phyloP scores from a whole-genome alignment of 2,329 filamentous ascomycete species.

The Aspergillus pseudonomiae region DNA sequence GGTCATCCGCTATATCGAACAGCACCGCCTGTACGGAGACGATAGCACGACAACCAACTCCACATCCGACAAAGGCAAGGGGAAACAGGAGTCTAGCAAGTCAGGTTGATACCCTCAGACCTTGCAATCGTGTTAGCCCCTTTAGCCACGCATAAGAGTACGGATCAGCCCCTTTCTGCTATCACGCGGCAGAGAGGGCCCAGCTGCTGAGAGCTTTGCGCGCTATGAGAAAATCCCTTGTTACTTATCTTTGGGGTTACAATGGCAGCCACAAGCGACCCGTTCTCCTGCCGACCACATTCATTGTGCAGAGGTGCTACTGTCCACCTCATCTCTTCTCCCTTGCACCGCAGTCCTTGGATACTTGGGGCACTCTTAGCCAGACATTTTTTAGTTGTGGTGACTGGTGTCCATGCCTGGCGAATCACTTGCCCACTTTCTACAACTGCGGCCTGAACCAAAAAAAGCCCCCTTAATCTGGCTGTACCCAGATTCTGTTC shows the following conservation, averaged over 20 bases:
- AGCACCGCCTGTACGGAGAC: slow-evolving; percentile 67
- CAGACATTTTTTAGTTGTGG: not conserved
- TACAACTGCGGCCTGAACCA: not conserved
- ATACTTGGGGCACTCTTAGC: not conserved
- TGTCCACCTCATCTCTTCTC: not conserved
- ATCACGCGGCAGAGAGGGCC: not conserved
- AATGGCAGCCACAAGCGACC: not conserved
- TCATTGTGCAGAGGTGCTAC: not conserved
- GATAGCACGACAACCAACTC: slow-evolving; percentile 34
- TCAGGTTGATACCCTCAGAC: slow-evolving; percentile 27
- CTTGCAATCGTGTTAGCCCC: not conserved
- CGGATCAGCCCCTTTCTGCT: not conserved
- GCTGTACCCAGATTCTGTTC: not conserved
- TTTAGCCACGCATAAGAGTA: not conserved
- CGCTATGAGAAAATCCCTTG: not conserved
- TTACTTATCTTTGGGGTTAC: not conserved
- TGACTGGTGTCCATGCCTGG: not conserved
- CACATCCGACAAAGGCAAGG: slow-evolving; percentile 40
- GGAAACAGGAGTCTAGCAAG: slow-evolving; percentile 26
- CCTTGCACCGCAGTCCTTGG: not conserved
- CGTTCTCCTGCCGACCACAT: not conserved
- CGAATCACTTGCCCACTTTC: not conserved
- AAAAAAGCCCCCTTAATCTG: not conserved
- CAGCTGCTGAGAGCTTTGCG: not conserved
- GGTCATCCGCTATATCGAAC: slow-evolving; percentile 74